Conservation (phyloP, 2,329 filamentous ascomycete genomes). For the Phyllosticta citriasiana region DNA sequence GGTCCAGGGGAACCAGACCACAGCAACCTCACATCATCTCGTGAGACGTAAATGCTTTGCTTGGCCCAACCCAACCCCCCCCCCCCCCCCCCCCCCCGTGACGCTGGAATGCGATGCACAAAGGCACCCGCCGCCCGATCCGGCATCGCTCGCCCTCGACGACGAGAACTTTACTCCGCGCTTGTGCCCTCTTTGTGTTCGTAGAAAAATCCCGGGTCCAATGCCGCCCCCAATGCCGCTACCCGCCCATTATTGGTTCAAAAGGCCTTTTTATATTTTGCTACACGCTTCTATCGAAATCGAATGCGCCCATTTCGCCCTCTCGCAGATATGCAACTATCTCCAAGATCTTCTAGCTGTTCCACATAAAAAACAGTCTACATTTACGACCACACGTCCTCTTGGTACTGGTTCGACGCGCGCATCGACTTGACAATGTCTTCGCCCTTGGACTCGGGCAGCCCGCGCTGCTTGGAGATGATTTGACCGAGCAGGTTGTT, state of each 20-base stretch:
- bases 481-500: conserved; percentile 81
- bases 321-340: conserved; percentile 4
- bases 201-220: conserved; percentile 14
- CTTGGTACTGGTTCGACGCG: conserved; percentile 91
- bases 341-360: conserved; percentile 2
- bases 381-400: conserved; percentile 55
- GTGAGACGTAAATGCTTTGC: neutral
- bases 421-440: conserved; percentile 97
- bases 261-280: neutral
- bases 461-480: conserved; percentile 70
- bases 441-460: conserved; percentile 80
- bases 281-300: neutral
- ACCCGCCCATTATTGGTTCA: conserved; percentile 3
- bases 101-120: conserved; percentile 8
- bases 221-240: neutral
- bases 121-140: neutral
- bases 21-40: neutral
- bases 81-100: no score
- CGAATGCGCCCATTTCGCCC: conserved; percentile 1
- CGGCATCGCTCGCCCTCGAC: neutral
- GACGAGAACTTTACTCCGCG: neutral
- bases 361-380: conserved; percentile 3
- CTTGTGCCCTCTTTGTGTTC: neutral
- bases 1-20: neutral
- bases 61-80: conserved; percentile 4